Evolutionary conservation across 208 protist species (phyloP).

Genomic region (Novymonas esmeraldas): DNA sequence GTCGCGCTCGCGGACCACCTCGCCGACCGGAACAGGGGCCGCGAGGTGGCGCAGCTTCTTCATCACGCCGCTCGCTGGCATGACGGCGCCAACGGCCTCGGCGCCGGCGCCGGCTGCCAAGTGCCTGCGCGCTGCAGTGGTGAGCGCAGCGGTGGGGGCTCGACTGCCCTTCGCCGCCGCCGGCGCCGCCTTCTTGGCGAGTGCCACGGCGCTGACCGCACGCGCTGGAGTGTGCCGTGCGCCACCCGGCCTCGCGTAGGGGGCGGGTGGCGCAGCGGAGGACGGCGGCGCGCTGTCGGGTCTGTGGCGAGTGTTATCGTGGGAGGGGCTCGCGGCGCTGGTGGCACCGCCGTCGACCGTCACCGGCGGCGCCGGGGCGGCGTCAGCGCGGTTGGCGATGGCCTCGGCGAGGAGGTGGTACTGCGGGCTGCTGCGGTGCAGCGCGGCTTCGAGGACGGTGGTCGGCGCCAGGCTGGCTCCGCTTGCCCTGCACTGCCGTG

Average conservation of each 20-base stretch:
- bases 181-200: too few relatives aligned
- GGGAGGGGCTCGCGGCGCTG: background rate
- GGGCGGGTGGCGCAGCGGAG: too few relatives aligned
- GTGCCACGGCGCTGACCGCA: too few relatives aligned
- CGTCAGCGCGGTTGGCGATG: background rate
- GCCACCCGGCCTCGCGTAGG: too few relatives aligned
- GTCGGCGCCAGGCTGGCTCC: background rate
- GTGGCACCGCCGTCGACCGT: constrained; percentile 13
- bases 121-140: background rate
- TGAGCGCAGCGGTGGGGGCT: background rate
- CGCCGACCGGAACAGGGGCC: constrained; percentile 24
- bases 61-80: constrained; percentile 1
- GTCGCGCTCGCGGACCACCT: background rate
- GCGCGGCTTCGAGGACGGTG: background rate
- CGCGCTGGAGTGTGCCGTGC: too few relatives aligned
- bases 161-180: too few relatives aligned
- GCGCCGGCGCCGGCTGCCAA: background rate
- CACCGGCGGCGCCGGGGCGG: background rate
- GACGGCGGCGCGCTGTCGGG: too few relatives aligned
- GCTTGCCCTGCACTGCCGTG: too few relatives aligned
- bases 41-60: constrained; percentile 23
- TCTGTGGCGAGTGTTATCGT: background rate
- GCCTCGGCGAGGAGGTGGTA: background rate
- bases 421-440: background rate
- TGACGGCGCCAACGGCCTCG: background rate